Percentiles rank a stretch among this genome's conserved stretches.
These are phyloP conservation scores for Nyctanthes arbortristis DNA, from an alignment of 257 asterid genomes.

Conservation along the genomic window DNA sequence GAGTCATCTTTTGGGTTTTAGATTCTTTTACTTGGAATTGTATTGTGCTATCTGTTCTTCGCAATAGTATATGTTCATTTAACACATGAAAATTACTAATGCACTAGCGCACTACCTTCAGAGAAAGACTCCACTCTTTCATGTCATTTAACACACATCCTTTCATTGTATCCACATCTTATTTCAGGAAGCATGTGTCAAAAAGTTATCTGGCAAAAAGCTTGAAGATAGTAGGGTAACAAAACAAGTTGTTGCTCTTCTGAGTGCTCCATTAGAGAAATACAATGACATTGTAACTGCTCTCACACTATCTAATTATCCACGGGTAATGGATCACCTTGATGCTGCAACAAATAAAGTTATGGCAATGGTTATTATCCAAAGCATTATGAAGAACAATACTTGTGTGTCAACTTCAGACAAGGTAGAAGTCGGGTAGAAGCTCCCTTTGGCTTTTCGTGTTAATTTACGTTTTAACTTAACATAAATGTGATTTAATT, in stretches of 20 bases:
- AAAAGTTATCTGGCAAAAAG: constrained; percentile 80
- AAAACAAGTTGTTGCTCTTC: constrained; percentile 95
- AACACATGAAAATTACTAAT: not conserved
- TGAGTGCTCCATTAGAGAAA: constrained; percentile 95
- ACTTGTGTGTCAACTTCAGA: constrained; percentile 90
- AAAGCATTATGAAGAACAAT: constrained; percentile 87
- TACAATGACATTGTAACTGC: constrained; percentile 93
- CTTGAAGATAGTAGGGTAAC: constrained; percentile 93
- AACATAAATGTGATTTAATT: constrained; percentile 19
- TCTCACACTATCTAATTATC: constrained; percentile 95
- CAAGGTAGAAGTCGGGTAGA: too few relatives aligned
- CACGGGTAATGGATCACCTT: constrained; percentile 98
- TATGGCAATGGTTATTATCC: constrained; percentile 97
- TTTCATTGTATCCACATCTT: constrained; percentile 10
- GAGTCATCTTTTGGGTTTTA: constrained; percentile 11
- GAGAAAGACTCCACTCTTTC: constrained; percentile 6
- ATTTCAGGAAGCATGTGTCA: constrained; percentile 89
- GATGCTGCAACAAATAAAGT: constrained; percentile 88
- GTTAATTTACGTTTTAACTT: constrained; percentile 22
- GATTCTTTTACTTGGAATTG: constrained; percentile 1
- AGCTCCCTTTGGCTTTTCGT: constrained; percentile 17
- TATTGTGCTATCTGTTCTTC: not conserved
- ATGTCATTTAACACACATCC: constrained; percentile 10
- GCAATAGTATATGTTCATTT: constrained; percentile 13
- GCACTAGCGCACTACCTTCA: not conserved